Evolutionary conservation across 192 early-diverging fungal species (phyloP).

Genomic region (Tieghemiomyces parasiticus): DNA sequence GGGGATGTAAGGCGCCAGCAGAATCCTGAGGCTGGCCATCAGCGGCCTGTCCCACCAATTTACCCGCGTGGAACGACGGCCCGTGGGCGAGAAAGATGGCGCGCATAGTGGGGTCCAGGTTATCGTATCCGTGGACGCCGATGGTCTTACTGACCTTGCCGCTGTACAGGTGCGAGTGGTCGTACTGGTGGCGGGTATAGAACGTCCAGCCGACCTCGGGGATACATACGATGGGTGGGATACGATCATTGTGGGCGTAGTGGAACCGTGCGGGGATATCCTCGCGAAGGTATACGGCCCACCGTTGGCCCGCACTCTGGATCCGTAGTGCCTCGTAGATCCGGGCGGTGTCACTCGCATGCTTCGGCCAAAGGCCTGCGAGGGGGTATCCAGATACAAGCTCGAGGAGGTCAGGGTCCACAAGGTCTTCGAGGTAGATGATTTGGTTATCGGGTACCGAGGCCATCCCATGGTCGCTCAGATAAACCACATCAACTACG

Average conservation of each 20-base stretch:
- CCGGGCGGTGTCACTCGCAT: constrained; percentile 18
- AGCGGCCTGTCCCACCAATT: background rate
- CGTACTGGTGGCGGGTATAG: constrained; percentile 14
- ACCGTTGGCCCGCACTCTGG: constrained; percentile 31
- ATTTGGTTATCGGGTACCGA: constrained; percentile 26
- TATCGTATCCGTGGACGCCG: constrained; percentile 81
- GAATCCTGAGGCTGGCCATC: background rate
- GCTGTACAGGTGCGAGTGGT: background rate
- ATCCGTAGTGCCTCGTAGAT: constrained; percentile 36
- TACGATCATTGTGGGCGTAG: constrained; percentile 46
- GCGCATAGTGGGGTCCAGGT: constrained; percentile 57
- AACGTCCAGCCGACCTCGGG: constrained; percentile 51
- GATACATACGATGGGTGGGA: constrained; percentile 56
- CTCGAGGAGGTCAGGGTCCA: constrained; percentile 35
- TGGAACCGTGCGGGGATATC: constrained; percentile 59
- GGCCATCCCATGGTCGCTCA: constrained; percentile 88
- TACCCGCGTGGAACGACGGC: constrained; percentile 34
- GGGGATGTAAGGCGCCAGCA: background rate
- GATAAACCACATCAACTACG: constrained; percentile 46
- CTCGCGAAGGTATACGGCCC: constrained; percentile 49
- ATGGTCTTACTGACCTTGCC: constrained; percentile 16
- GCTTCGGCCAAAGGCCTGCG: constrained; percentile 40
- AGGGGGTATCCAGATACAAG: constrained; percentile 46
- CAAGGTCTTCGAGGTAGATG: constrained; percentile 62
- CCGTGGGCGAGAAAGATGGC: constrained; percentile 73